Conservation (phyloP, 2,329 filamentous ascomycete species). For the Dothideomycetes sp. region DNA sequence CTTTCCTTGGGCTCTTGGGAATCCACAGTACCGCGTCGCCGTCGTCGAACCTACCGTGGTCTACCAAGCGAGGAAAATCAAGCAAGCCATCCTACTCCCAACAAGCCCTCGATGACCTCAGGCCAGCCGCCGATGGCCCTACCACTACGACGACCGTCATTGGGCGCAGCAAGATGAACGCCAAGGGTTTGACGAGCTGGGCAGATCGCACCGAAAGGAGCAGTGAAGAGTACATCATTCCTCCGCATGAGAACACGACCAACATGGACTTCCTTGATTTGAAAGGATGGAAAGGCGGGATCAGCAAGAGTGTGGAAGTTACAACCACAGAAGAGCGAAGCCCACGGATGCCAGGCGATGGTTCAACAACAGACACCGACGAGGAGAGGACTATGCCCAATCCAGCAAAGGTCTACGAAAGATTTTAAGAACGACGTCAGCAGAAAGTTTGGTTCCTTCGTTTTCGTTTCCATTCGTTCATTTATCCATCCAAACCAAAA, state of each 20-base stretch:
- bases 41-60: neutral
- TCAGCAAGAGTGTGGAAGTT: constrained; percentile 8
- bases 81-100: neutral
- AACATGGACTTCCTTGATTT: neutral
- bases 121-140: neutral
- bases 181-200: neutral
- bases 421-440: neutral
- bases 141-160: neutral
- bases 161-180: neutral
- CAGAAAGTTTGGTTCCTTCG: no score
- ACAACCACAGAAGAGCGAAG: constrained; percentile 6
- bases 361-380: neutral
- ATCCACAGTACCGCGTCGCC: neutral
- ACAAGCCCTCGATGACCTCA: neutral
- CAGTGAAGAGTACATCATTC: constrained; percentile 7
- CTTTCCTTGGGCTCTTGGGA: constrained; percentile 2
- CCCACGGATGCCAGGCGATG: neutral
- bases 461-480: neutral
- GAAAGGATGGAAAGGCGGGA: constrained; percentile 6
- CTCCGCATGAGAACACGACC: neutral
- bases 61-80: neutral
- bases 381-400: neutral
- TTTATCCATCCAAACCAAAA: neutral
- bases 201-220: neutral
- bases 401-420: neutral